Percentiles rank a stretch among this genome's conserved stretches.
Conservation (phyloP, 2,329 filamentous ascomycete species). For the Alternaria conjuncta region DNA sequence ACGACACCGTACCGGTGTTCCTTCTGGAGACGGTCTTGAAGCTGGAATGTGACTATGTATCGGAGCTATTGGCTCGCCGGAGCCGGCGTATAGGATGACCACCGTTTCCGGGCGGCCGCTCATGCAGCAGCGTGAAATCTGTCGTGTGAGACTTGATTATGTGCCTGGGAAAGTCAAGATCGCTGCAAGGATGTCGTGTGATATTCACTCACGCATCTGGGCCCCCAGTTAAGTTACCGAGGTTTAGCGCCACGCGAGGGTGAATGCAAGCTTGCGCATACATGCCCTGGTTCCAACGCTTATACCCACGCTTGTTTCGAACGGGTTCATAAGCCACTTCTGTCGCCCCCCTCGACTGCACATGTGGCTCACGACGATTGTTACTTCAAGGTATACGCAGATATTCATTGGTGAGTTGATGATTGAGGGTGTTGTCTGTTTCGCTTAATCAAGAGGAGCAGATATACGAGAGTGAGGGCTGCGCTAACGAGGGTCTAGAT, state of each 20-base stretch:
- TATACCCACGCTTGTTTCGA: background rate
- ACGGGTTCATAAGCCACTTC: slow-evolving; percentile 1
- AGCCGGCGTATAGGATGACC: background rate
- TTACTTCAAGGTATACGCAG: background rate
- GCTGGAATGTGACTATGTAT: background rate
- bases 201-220: slow-evolving; percentile 7
- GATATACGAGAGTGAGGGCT: slow-evolving; percentile 1
- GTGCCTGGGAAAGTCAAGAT: slow-evolving; percentile 8
- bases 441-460: background rate
- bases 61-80: background rate
- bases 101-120: background rate
- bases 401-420: background rate
- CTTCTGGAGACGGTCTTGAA: background rate
- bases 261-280: background rate
- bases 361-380: background rate
- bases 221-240: background rate
- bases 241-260: background rate
- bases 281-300: background rate
- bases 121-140: background rate
- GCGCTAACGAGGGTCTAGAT: slow-evolving; percentile 19
- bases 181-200: background rate
- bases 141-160: slow-evolving; percentile 1
- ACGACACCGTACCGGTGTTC: background rate
- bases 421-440: background rate
- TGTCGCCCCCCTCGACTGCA: background rate